Evolutionary conservation across 495 filamentous ascomycete species (phyloP).

Genomic region (Penicillium goetzii): DNA sequence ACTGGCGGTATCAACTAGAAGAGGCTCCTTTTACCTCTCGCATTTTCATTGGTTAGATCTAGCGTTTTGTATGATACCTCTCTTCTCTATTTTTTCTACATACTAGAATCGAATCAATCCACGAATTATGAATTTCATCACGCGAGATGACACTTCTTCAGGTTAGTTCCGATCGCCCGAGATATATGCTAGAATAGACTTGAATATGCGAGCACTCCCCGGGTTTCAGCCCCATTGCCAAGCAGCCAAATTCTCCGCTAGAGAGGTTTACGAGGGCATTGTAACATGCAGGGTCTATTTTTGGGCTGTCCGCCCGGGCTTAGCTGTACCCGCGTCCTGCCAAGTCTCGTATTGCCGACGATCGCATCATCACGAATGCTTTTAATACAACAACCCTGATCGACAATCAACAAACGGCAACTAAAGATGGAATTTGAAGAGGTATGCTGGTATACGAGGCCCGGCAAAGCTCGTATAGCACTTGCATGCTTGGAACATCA

Average conservation of each 20-base stretch:
- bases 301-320: not conserved
- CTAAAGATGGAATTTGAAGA: not conserved
- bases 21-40: not conserved
- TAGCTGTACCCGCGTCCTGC: conserved; percentile 2
- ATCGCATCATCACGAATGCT: not conserved
- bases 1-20: conserved; percentile 52
- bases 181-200: not conserved
- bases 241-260: not conserved
- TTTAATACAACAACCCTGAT: not conserved
- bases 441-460: no score
- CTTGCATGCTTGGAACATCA: not conserved
- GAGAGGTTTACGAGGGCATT: not conserved
- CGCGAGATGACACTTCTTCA: not conserved
- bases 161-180: not conserved
- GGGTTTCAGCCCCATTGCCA: conserved; percentile 3
- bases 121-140: conserved; percentile 11
- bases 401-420: not conserved
- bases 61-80: conserved; percentile 18
- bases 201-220: not conserved
- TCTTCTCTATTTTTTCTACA: conserved; percentile 18
- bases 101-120: conserved; percentile 2
- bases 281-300: conserved; percentile 12
- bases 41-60: not conserved
- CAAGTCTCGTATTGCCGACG: conserved; percentile 12
- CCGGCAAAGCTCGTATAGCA: not conserved